Evolutionary conservation across 192 early-diverging fungal genomes (phyloP).

Genomic region (Endogone sp.): DNA sequence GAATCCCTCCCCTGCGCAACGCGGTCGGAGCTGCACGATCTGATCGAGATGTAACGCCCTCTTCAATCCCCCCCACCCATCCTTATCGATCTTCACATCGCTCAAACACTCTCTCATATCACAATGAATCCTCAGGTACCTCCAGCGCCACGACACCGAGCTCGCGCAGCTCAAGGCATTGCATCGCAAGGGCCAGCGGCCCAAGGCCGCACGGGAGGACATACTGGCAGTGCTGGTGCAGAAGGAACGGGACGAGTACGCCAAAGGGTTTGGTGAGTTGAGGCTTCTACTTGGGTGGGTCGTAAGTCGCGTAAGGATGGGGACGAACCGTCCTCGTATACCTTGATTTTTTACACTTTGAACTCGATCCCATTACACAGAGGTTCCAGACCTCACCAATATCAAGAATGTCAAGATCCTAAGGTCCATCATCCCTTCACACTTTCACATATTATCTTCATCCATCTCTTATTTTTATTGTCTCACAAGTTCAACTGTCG

Average conservation of each 20-base stretch:
- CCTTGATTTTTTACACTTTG: background rate
- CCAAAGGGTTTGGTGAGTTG: conserved; percentile 49
- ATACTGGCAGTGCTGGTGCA: conserved; percentile 35
- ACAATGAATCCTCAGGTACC: conserved; percentile 28
- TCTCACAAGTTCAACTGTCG: conserved; percentile 1
- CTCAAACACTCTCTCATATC: no score
- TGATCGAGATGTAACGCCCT: conserved; percentile 32
- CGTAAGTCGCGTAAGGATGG: background rate
- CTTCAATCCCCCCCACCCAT: no score
- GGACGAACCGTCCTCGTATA: background rate
- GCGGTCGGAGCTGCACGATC: conserved; percentile 28
- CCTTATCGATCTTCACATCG: no score
- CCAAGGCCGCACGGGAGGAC: conserved; percentile 41
- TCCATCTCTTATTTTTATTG: background rate
- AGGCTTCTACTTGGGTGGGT: no score
- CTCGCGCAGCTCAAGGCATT: conserved; percentile 33
- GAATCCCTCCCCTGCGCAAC: conserved; percentile 29
- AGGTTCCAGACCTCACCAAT: conserved; percentile 51
- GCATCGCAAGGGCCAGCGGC: conserved; percentile 34
- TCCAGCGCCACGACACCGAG: conserved; percentile 44
- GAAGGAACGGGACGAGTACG: conserved; percentile 46
- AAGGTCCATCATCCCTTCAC: conserved; percentile 4
- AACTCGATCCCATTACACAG: conserved; percentile 19
- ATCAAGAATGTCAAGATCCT: conserved; percentile 43
- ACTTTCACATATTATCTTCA: background rate